These are phyloP conservation scores for Zoysia japonica DNA, from an alignment of 176 grass and related monocot species.

Conservation along the genomic window DNA sequence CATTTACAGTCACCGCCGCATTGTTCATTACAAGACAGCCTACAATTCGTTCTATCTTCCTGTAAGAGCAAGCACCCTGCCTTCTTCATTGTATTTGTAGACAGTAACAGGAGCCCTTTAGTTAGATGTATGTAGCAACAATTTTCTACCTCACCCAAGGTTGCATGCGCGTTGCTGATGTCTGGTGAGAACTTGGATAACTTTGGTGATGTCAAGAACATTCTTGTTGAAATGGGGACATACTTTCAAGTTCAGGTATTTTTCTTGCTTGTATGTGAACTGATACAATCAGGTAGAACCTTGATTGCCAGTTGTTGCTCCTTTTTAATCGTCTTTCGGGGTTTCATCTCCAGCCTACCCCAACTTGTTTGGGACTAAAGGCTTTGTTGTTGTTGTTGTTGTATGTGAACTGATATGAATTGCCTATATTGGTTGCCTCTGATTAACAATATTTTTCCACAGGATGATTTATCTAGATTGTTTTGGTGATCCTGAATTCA, in stretches of 20 bases:
- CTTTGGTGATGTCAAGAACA: conserved; percentile 80
- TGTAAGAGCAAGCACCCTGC: conserved; percentile 43
- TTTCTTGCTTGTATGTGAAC: neutral
- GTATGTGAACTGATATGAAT: neutral
- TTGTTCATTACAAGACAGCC: conserved; percentile 96
- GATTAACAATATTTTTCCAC: conserved; percentile 36
- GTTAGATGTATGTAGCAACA: conserved; percentile 8
- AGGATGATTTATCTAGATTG: conserved; percentile 99
- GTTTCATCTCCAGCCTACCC: too few species aligned
- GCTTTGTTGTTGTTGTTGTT: too few species aligned
- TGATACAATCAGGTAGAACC: too few species aligned
- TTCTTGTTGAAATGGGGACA: conserved; percentile 96
- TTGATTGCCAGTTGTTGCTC: too few species aligned
- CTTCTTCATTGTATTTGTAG: neutral
- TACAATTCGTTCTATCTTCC: conserved; percentile 99
- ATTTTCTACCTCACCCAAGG: conserved; percentile 48
- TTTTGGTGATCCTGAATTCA: conserved; percentile 88
- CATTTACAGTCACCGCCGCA: conserved; percentile 72
- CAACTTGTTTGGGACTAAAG: too few species aligned
- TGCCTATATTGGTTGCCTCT: conserved; percentile 23
- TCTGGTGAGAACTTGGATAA: conserved; percentile 84
- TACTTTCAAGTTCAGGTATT: conserved; percentile 96
- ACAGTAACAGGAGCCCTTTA: neutral
- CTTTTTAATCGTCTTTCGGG: too few species aligned
- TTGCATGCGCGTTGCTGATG: conserved; percentile 90